A percentile compares a stretch with the other conserved stretches of the same genome.
phyloP scores from a whole-genome alignment of 129 eudicot species.

The Tagetes patula region DNA sequence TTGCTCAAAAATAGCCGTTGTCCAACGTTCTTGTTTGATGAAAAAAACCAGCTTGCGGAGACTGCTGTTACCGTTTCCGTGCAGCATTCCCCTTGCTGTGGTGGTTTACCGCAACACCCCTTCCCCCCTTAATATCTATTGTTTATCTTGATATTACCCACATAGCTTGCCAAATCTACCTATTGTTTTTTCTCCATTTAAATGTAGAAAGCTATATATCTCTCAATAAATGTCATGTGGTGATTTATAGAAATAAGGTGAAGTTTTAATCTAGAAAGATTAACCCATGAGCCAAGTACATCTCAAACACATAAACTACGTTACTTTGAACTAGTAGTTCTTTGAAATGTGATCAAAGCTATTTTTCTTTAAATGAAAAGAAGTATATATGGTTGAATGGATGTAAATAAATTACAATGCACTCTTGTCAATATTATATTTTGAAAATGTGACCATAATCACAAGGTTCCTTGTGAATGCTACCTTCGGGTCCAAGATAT shows the following conservation, averaged over 20 bases:
- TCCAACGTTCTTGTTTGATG: no score
- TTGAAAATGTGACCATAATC: conserved; percentile 13
- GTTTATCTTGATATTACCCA: not conserved
- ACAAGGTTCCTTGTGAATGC: not conserved
- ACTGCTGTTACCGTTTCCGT: no score
- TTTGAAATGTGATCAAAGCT: not conserved
- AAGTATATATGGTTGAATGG: not conserved
- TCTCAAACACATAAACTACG: not conserved
- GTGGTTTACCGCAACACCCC: no score
- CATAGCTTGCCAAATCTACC: not conserved
- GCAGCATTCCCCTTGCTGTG: no score
- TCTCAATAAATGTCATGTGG: no score
- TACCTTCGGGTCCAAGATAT: not conserved
- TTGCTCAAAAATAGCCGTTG: no score
- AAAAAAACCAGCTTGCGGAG: no score
- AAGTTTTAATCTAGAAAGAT: no score
- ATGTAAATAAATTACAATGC: not conserved
- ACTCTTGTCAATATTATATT: not conserved
- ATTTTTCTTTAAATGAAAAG: not conserved
- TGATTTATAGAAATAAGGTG: no score
- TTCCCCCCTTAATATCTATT: not conserved
- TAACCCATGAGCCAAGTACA: not conserved
- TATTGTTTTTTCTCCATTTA: not conserved
- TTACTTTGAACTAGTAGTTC: not conserved
- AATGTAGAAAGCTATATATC: not conserved